Base-by-base conservation (phyloP, 2,329 filamentous ascomycete species). In the Epichloe uncinata region DNA sequence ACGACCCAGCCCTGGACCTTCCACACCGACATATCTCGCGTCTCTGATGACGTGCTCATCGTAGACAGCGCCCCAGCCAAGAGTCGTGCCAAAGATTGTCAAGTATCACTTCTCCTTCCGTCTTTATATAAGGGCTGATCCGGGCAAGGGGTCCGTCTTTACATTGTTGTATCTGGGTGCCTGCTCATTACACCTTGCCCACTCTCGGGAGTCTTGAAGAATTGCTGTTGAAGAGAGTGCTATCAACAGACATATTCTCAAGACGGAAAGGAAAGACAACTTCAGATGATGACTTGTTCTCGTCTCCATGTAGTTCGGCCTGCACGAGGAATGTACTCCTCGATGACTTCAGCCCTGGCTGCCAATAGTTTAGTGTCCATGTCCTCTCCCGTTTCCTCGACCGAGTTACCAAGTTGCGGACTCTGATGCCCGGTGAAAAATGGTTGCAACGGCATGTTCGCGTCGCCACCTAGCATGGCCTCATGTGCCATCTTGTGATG, bases 21-120 rank as follows among this genome's bases (percentile, higher is more conserved):
- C 55, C 26, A 67, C 55, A 9, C 68, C 68, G 48, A 73, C 71
- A 7, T 48, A 48, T 18, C 51, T 41, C 11, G 70, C 68, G 12
- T 66, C 64, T 0, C 56, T 50, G n/a, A 62, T 61, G 4, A 61
- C 54, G 5, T 53, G 55, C 2, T 54, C 42, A 5, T 61, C 59
- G 47, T 72, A 73, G 5, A 67, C 26, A 9, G 47, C 55, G 1
- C 55, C 49, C 71, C 69, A 73, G 20, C 67, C 66, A n/a, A 62
- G 22, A 7, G 53, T 52, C 56, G 73, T 63, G 15, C 60, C 61
- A 42, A 67, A 69, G 3, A 60, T 58, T 58, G 3, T 51, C 49
- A 8, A 73, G 56, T 8, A 60, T 58, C 12, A 48, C 38, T 22
- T 53, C 18, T 51, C 73, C 70, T 2, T 53, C 43, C 0, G 50